Percentiles rank a stretch among this genome's conserved stretches.
phyloP scores from a whole-genome alignment of 2,329 filamentous ascomycete species.

The Sporothrix pseudoabietina region DNA sequence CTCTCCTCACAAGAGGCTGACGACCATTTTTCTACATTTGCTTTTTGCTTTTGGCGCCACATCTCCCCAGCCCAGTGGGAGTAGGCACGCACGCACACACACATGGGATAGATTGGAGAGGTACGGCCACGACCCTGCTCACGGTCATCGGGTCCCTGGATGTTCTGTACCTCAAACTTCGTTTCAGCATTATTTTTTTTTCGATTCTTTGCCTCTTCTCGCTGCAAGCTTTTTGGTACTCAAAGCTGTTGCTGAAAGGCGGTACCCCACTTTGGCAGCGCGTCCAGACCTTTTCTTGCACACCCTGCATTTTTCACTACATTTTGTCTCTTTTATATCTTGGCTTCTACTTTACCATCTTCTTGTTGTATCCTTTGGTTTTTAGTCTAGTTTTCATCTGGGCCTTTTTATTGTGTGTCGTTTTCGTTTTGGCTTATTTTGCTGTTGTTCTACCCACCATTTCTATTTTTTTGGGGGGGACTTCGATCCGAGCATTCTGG shows the following conservation, averaged over 20 bases:
- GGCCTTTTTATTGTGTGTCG: not conserved
- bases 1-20: not conserved
- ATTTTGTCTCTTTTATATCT: slow-evolving; percentile 1
- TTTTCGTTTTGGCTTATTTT: not conserved
- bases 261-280: not conserved
- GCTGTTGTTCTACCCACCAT: not conserved
- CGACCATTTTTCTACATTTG: slow-evolving; percentile 18
- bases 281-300: slow-evolving; percentile 12
- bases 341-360: not conserved
- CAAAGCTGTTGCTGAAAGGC: not conserved
- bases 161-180: slow-evolving; percentile 4
- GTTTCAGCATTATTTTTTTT: not conserved
- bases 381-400: not conserved
- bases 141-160: not conserved
- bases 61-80: not conserved
- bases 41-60: slow-evolving; percentile 18
- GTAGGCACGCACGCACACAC: not conserved
- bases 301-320: not conserved
- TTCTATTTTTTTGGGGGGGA: not conserved
- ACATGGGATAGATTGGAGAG: slow-evolving; percentile 26
- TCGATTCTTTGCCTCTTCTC: slow-evolving; percentile 5
- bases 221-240: not conserved
- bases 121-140: not conserved
- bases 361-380: not conserved
- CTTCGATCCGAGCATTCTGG: not conserved